Evolutionary conservation across 2,329 filamentous ascomycete species (phyloP), one percentile per base, ranked within the genome.

Genomic region (Phialocephala subalpina): DNA sequence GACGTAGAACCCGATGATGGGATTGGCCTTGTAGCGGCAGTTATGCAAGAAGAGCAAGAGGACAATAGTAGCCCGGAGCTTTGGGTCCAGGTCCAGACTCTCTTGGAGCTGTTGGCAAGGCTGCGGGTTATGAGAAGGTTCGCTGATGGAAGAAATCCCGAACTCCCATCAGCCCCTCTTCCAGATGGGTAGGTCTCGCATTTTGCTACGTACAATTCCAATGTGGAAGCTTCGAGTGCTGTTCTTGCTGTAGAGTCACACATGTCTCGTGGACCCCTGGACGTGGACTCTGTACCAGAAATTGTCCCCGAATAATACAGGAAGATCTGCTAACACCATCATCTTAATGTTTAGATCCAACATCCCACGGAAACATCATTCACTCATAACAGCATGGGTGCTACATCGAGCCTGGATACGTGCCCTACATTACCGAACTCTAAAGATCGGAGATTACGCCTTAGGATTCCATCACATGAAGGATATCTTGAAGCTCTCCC

Each of bases 361-460:
- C 18, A 47, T 67, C 9, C 14, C 49, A 29, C 49, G 16, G 16
- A 12, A 49, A 62, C 35, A 9, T 16, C 25, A 16, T 33, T 27
- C 35, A 16, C 62, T 45, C 35, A 36, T 8, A n/a, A 40, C n/a
- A 16, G 40, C 62, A 1, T 70, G 65, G 65, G 49, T 57, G 12
- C 53, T 72, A 25, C 66, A 69, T 52, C 52, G 67, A 36, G 63
- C 63, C 27, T 70, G 59, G 59, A 64, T 69, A 40, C 66, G 64
- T 14, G 58, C 62, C 20, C 49, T 72, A 14, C 67, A 72, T 35
- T 66, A 68, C 38, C 65, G 67, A 4, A 66, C 64, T 18, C 55
- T 70, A 4, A 53, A 35, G 14, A 22, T 60, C 14, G 67, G 52
- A 47, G 14, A 12, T 1, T 20, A 61, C n/a, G 16, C 60, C 3